Conservation (phyloP, 805 yeast species). For the Lachancea cidri region DNA sequence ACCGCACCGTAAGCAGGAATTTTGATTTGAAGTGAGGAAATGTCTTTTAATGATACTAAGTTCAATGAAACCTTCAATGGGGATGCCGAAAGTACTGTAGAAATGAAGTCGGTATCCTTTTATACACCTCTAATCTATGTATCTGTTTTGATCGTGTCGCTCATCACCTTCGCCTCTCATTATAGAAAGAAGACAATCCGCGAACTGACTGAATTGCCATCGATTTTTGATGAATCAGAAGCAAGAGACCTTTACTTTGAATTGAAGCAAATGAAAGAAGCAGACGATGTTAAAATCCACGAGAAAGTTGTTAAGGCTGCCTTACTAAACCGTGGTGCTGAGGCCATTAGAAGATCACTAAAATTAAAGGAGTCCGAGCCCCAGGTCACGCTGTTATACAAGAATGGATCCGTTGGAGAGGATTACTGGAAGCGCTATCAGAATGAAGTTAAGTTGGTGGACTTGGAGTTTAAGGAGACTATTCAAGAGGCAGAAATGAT, state of each 20-base stretch:
- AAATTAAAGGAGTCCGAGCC: slow-evolving; percentile 76
- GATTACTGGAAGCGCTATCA: slow-evolving; percentile 76
- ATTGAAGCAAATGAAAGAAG: slow-evolving; percentile 41
- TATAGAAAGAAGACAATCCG: slow-evolving; percentile 54
- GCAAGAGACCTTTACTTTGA: slow-evolving; percentile 59
- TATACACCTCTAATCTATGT: slow-evolving; percentile 76
- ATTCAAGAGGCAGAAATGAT: slow-evolving; percentile 66
- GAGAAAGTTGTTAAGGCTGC: slow-evolving; percentile 74
- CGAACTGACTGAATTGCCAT: slow-evolving; percentile 54
- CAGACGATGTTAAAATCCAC: slow-evolving; percentile 51
- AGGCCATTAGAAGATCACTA: slow-evolving; percentile 77
- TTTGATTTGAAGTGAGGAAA: neutral
- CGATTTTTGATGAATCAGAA: slow-evolving; percentile 68
- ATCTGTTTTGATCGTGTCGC: slow-evolving; percentile 57
- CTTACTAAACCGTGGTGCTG: slow-evolving; percentile 69
- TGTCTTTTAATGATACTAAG: slow-evolving; percentile 9
- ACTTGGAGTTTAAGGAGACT: slow-evolving; percentile 72
- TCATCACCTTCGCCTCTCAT: slow-evolving; percentile 61
- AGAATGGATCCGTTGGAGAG: slow-evolving; percentile 88
- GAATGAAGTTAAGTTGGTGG: slow-evolving; percentile 72
- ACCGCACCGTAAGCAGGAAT: neutral
- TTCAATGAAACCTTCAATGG: slow-evolving; percentile 10
- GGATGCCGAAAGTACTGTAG: slow-evolving; percentile 24
- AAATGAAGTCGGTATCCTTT: slow-evolving; percentile 44
- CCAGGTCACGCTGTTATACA: slow-evolving; percentile 64